Conservation (phyloP, 2,329 filamentous ascomycete genomes). For the Stemphylium beticola region DNA sequence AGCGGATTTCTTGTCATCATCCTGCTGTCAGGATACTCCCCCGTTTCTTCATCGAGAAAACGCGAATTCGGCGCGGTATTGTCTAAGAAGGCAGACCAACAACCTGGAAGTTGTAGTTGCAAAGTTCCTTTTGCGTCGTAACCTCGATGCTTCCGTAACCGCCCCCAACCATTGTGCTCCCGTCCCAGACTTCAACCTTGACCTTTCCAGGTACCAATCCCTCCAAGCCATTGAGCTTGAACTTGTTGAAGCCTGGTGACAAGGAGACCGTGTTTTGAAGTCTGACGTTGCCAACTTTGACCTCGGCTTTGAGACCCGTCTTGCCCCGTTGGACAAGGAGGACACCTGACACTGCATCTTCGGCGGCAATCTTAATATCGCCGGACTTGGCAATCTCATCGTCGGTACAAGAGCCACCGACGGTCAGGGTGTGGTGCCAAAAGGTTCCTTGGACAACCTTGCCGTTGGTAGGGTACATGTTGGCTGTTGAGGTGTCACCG, state of each 20-base stretch:
- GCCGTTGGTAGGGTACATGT: slow-evolving; percentile 27
- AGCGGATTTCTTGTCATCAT: no score
- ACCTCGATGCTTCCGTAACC: slow-evolving; percentile 22
- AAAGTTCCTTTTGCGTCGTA: slow-evolving; percentile 5
- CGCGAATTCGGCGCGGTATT: no score
- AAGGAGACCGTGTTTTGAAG: slow-evolving; percentile 16
- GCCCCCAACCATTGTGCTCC: slow-evolving; percentile 26
- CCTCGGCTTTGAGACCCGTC: slow-evolving; percentile 26
- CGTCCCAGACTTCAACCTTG: slow-evolving; percentile 34
- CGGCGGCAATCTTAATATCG: slow-evolving; percentile 11
- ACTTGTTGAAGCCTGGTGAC: slow-evolving; percentile 26
- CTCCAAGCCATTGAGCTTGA: slow-evolving; percentile 24
- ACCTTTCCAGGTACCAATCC: slow-evolving; percentile 27
- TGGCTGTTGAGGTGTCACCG: slow-evolving; percentile 30
- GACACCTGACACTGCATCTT: slow-evolving; percentile 20
- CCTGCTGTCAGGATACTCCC: no score
- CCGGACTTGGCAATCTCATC: slow-evolving; percentile 48
- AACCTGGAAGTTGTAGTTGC: slow-evolving; percentile 25
- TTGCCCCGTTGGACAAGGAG: slow-evolving; percentile 22
- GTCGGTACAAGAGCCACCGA: slow-evolving; percentile 48
- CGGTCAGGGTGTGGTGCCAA: slow-evolving; percentile 29
- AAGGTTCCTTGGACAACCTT: slow-evolving; percentile 28
- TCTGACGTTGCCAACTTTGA: slow-evolving; percentile 28
- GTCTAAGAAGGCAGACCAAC: neutral
- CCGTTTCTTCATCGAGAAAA: neutral